A percentile compares a stretch with the other conserved stretches of the same genome.
These are phyloP conservation scores for Phyllosticta citrichinensis DNA, from an alignment of 2,329 filamentous ascomycete genomes.

Conservation along the genomic window DNA sequence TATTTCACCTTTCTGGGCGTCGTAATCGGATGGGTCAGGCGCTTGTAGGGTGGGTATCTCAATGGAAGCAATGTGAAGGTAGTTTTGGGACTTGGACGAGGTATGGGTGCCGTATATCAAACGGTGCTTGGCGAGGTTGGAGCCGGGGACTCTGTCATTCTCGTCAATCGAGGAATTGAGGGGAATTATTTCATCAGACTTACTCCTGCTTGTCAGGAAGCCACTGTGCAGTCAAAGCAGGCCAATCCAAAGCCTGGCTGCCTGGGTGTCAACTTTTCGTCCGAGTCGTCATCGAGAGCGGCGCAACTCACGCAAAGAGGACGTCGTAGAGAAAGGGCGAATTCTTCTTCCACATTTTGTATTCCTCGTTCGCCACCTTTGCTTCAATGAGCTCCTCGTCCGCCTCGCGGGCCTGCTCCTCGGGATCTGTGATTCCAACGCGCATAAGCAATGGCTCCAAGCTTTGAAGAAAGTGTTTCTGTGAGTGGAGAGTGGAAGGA, in stretches of 20 bases:
- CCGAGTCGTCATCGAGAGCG: not conserved
- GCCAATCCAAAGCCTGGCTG: conserved; percentile 90
- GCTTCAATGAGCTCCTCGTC: conserved; percentile 66
- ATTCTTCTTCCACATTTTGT: conserved; percentile 99
- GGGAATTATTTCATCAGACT: conserved; percentile 17
- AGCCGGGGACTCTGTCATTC: conserved; percentile 48
- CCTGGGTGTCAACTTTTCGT: not conserved
- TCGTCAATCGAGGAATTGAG: not conserved
- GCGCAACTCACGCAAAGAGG: conserved; percentile 59
- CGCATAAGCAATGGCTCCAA: not conserved
- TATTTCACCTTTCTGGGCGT: conserved; percentile 85
- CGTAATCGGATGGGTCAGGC: conserved; percentile 74
- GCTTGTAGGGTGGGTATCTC: conserved; percentile 72
- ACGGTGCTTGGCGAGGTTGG: conserved; percentile 79
- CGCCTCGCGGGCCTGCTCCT: conserved; percentile 42
- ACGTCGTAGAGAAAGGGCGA: conserved; percentile 96
- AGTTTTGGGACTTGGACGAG: conserved; percentile 74
- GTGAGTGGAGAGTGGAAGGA: not conserved
- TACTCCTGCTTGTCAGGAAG: conserved; percentile 84
- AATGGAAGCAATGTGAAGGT: conserved; percentile 87
- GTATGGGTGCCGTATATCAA: conserved; percentile 92
- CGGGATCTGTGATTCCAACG: conserved; percentile 27
- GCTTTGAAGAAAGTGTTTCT: not conserved
- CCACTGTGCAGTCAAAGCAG: conserved; percentile 95
- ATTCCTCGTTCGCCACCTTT: conserved; percentile 95